Base-by-base conservation (phyloP, 73 alveolate species). In the Loxodes magnus region DNA sequence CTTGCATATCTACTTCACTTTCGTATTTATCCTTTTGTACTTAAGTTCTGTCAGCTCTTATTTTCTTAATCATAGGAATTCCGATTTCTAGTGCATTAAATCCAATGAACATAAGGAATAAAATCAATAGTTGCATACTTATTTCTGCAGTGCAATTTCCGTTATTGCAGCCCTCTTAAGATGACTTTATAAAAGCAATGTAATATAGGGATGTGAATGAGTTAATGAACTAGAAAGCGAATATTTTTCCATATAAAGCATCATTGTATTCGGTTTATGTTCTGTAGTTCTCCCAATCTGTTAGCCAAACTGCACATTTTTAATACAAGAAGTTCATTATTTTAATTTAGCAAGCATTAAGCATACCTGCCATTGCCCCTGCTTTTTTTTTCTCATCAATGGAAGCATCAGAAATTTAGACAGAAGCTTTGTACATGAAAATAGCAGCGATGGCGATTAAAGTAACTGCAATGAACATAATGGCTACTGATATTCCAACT, bases 301-400 rank as follows among this genome's bases (percentile, higher is more conserved):
- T 38, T 38, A 38, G 23, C 15, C 15, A 7, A 16, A 15, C 15
- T 1, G 77, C 67, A 0, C 51, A 9, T 14, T 31, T n/a, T n/a
- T 14, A 20, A 36, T 53, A 63, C 7, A 63, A 7, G 15, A 27
- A 12, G 42, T 63, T 63, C 60, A 63, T 50, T 10, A 63, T 0
- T 10, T 10, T 23, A 17, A 63, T 63, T 15, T 53, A 41, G 4
- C 51, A 3, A 3, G 77, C 77, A 36, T 63, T 63, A 21, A 63
- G 16, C 5, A 38, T n/a, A n/a, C n/a, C n/a, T n/a, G n/a, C n/a
- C n/a, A n/a, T n/a, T n/a, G n/a, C n/a, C n/a, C n/a, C n/a, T n/a
- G n/a, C n/a, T n/a, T n/a, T n/a, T n/a, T n/a, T n/a, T n/a, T n/a
- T n/a, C n/a, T n/a, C n/a, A n/a, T n/a, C n/a, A n/a, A n/a, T n/a